Percentiles rank a stretch among this genome's conserved stretches.
phyloP scores from a whole-genome alignment of 164 flowering plant species.

The Liquidambar formosana region DNA sequence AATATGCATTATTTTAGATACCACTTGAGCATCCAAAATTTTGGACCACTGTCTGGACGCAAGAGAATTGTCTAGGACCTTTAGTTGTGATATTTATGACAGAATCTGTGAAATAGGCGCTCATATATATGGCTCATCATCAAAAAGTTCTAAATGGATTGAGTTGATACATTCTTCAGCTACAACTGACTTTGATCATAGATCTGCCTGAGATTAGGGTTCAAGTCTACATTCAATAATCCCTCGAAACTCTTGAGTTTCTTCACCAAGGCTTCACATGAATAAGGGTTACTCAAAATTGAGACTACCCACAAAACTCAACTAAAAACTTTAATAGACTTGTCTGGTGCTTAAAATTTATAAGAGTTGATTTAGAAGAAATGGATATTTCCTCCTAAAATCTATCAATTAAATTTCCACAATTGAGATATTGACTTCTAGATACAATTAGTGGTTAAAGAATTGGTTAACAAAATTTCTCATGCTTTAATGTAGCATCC shows the following conservation, averaged over 20 bases:
- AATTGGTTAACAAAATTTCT: no score
- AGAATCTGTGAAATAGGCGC: not conserved
- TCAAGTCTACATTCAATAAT: no score
- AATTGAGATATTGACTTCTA: not conserved
- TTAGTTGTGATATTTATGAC: not conserved
- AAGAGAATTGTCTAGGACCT: not conserved
- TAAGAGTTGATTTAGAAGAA: not conserved
- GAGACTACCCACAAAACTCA: not conserved
- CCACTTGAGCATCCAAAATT: not conserved
- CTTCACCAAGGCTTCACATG: no score
- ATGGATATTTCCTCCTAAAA: not conserved
- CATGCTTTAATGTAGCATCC: not conserved
- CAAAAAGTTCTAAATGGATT: not conserved
- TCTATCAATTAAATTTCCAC: not conserved
- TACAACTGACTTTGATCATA: not conserved
- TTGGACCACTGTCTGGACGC: not conserved
- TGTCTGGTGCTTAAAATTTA: conserved; percentile 2
- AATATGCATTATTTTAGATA: not conserved
- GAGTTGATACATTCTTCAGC: not conserved
- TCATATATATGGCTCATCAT: not conserved
- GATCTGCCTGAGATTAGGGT: no score
- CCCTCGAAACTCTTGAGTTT: no score
- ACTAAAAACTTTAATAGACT: not conserved
- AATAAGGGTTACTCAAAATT: not conserved
- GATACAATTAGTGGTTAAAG: not conserved